These are phyloP conservation scores for Cryptosporidium ryanae DNA, from an alignment of 169 alveolate species.

Conservation along the genomic window DNA sequence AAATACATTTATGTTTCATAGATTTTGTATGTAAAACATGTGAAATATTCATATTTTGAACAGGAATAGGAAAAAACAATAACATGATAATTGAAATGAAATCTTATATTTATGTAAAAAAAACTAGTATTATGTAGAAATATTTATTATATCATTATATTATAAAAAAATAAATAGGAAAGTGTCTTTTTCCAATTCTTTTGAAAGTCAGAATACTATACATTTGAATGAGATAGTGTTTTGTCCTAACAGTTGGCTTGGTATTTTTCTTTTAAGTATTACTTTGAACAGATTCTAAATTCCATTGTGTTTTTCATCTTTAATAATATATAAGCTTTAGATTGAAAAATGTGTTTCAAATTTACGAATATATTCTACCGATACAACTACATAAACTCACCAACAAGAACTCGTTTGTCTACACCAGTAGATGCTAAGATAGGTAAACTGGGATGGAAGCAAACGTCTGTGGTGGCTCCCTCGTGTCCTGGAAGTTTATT, in stretches of 20 bases:
- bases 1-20: conserved; percentile 10
- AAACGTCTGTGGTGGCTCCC: conserved; percentile 67
- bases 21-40: not conserved
- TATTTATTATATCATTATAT: too few relatives aligned
- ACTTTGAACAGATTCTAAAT: not conserved
- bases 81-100: too few relatives aligned
- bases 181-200: too few relatives aligned
- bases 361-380: too few relatives aligned
- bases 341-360: too few relatives aligned
- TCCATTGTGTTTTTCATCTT: not conserved
- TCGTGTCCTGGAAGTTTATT: conserved; percentile 45
- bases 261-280: not conserved
- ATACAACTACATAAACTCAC: conserved; percentile 21
- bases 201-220: too few relatives aligned
- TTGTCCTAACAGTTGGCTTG: not conserved
- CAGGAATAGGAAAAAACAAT: too few relatives aligned
- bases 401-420: conserved; percentile 52
- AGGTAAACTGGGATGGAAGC: conserved; percentile 66
- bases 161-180: too few relatives aligned
- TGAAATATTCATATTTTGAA: too few relatives aligned
- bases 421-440: conserved; percentile 64
- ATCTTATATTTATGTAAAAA: too few relatives aligned
- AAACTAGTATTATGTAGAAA: too few relatives aligned
- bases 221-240: not conserved
- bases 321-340: not conserved